Evolutionary conservation across 2,329 filamentous ascomycete species (phyloP).

Genomic region (Neonectria punicea): DNA sequence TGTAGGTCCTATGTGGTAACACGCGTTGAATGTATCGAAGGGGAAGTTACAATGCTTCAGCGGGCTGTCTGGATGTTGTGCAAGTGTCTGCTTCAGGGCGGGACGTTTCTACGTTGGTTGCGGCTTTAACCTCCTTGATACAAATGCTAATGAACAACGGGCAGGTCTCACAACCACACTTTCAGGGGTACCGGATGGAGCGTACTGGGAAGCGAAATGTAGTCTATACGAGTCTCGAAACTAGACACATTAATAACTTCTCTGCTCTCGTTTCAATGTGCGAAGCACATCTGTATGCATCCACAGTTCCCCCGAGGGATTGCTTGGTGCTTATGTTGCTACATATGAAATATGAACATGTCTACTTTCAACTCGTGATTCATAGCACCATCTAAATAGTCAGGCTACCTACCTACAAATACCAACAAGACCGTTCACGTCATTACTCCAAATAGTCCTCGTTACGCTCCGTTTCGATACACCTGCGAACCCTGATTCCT

Average conservation of each 20-base stretch:
- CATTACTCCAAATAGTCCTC: slow-evolving; percentile 22
- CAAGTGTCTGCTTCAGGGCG: neutral
- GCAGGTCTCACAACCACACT: neutral
- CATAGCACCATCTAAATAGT: slow-evolving; percentile 33
- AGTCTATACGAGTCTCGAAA: neutral
- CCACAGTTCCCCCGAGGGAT: neutral
- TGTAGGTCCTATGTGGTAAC: neutral
- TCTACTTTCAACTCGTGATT: slow-evolving; percentile 34
- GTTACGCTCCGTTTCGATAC: slow-evolving; percentile 75
- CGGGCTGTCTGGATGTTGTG: neutral
- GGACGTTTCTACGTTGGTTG: neutral
- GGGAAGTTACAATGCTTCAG: neutral
- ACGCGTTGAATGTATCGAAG: neutral
- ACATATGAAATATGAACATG: neutral
- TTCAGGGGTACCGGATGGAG: neutral
- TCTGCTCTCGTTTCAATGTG: neutral
- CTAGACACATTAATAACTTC: neutral
- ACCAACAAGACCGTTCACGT: slow-evolving; percentile 25
- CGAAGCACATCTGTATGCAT: no score
- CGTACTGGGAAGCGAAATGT: neutral
- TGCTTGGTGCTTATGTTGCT: neutral
- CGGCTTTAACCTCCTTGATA: neutral
- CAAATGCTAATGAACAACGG: neutral
- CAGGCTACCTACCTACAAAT: slow-evolving; percentile 21
- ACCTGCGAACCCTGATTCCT: slow-evolving; percentile 80